Base-by-base conservation (phyloP, 192 early-diverging fungal species). In the Cetraspora pellucida region DNA sequence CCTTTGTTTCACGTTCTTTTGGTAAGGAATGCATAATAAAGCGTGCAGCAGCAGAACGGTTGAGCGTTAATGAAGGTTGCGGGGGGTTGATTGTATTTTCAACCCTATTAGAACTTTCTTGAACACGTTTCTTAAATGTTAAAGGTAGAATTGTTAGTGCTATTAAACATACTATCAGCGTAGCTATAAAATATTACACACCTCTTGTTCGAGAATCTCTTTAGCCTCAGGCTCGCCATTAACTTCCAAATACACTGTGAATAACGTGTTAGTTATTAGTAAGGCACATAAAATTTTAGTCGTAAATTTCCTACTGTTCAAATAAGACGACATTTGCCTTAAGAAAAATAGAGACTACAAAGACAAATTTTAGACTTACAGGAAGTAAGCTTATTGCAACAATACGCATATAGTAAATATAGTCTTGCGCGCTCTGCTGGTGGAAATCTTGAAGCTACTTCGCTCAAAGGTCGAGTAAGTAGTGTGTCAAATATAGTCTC, bases 31-130 rank as follows among this genome's bases (percentile, higher is more conserved):
- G 61, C 27, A 23, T 64, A 23, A 64, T 64, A 17, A 64, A 64
- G 16, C 61, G 27, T 13, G 28, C 16, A 27, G 61, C 61, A 37
- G 61, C 61, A 17, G 14, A 6, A 37, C 25, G 27, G 27, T 64
- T 7, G 27, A 64, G 5, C 5, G 25, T 37, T 28, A 64, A 17
- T 28, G n/a, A 23, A 17, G 61, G 61, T 64, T 64, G 27, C 11
- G 61, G 61, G 10, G 61, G 61, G 17, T 64, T 64, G 27, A 64
- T 28, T 9, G 61, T 64, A 27, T 64, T 64, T 64, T n/a, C 27
- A 64, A 64, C 27, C 16, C 16, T 28, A 5, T 64, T 28, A 27
- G 61, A 64, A 43, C 37, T 23, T 13, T 43, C 28, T 27, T 64
- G 28, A 23, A 64, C 23, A 37, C 61, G 27, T 10, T 64, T 64